Conservation (phyloP, 2,329 filamentous ascomycete species). For the Ophiostoma ulmi region DNA sequence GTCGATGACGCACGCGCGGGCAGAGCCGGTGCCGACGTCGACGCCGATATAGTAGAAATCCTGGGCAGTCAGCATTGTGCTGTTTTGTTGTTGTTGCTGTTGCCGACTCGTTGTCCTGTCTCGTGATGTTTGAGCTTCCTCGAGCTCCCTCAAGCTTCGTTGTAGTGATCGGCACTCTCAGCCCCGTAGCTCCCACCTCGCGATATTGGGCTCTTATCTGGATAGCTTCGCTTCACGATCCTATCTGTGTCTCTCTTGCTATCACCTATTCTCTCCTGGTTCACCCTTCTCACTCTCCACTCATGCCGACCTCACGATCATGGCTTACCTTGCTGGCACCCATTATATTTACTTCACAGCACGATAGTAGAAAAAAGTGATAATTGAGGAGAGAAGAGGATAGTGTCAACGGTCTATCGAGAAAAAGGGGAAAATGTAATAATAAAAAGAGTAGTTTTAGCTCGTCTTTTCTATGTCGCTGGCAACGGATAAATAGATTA, state of each 20-base stretch:
- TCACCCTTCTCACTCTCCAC: not conserved
- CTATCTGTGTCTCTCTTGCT: not conserved
- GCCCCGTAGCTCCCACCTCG: not conserved
- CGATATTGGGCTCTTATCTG: not conserved
- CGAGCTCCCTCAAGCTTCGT: not conserved
- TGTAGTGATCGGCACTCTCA: not conserved
- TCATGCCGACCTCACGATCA: not conserved
- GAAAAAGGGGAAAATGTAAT: not conserved
- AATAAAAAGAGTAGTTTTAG: not conserved
- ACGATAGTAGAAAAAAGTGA: not conserved
- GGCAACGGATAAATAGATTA: not conserved
- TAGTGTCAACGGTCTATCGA: not conserved
- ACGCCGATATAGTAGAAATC: slow-evolving; percentile 71
- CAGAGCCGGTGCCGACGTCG: slow-evolving; percentile 93
- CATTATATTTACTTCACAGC: not conserved
- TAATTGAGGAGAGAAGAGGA: not conserved
- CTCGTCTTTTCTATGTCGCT: not conserved
- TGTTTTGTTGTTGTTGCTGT: not conserved
- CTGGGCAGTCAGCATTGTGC: not conserved
- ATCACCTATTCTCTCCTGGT: not conserved
- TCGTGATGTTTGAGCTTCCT: not conserved
- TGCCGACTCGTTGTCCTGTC: no score
- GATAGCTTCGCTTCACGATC: not conserved
- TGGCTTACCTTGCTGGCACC: slow-evolving; percentile 3
- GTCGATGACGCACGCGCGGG: slow-evolving; percentile 93